Base-by-base conservation (phyloP, 495 filamentous ascomycete genomes). In the Chaetomium tenue region DNA sequence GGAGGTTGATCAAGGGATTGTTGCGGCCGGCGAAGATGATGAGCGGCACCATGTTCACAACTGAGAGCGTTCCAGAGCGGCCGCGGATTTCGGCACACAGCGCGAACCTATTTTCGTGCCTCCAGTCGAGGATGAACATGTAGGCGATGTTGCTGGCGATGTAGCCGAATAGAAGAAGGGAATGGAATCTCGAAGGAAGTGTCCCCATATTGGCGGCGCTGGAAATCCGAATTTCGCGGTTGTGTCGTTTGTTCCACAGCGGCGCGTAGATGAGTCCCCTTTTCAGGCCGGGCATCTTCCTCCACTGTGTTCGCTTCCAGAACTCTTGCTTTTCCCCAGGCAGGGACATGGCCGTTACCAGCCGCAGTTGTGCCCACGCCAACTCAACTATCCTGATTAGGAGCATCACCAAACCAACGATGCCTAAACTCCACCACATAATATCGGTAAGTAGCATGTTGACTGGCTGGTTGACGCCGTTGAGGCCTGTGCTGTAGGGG, bases 1-100 rank as follows among this genome's bases (percentile, higher is more conserved):
- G 81, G 16, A 96, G 75, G 7, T 80, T 73, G 65, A 97, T 97
- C n/a, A 97, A 78, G 18, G 91, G 91, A 73, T 96, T 98, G 79
- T 98, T 98, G 68, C 93, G 88, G 23, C 91, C 87, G 18, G 92
- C 93, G 63, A 97, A 84, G 60, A 98, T 79, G 66, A 98, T 84
- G 23, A 96, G 82, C 7, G 92, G 91, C n/a, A 97, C 83, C 88
- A 98, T 89, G 75, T 96, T 98, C 64, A 95, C 84, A 26, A 88
- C 80, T 1, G 93, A 85, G 65, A 98, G 82, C 47, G 87, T 87
- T 51, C 94, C 94, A 23, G 89, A 90, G 52, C 94, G 88, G 47
- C 93, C 93, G 63, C 94, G 88, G 30, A 97, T 74, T 65, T 82
- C 79, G 59, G 78, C 80, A 39, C 72, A 74, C n/a, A 89, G 77